phyloP scores from a whole-genome alignment of 306 rosid genomes.

The Purshia tridentata region DNA sequence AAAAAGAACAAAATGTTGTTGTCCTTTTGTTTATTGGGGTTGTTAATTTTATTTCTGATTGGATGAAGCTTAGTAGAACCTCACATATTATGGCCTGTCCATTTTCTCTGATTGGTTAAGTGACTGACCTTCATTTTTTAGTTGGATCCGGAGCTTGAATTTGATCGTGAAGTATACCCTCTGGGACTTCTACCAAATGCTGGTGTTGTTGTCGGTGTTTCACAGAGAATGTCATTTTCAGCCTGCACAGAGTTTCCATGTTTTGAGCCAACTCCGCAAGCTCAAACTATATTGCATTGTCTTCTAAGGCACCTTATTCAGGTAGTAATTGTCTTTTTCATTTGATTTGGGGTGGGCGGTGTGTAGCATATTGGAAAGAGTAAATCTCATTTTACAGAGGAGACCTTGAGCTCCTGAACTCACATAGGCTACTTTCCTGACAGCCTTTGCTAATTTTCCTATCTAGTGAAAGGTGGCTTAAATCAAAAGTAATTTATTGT shows the following conservation, averaged over 20 bases:
- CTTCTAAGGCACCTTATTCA: conserved; percentile 94
- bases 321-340: conserved; percentile 44
- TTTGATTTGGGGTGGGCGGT: background rate
- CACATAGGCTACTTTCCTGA: background rate
- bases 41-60: background rate
- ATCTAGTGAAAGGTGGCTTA: background rate
- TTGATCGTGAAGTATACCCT: conserved; percentile 97
- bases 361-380: background rate
- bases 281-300: conserved; percentile 96
- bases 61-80: conserved; percentile 24
- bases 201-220: conserved; percentile 92
- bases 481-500: background rate
- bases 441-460: background rate
- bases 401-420: conserved; percentile 6
- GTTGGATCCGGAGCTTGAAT: conserved; percentile 99
- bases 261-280: conserved; percentile 99
- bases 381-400: background rate
- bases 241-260: conserved; percentile 96
- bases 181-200: conserved; percentile 97
- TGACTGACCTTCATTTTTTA: conserved; percentile 35
- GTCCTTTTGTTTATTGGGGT: background rate
- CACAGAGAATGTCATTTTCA: conserved; percentile 93
- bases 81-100: conserved; percentile 21
- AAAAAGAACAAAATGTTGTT: background rate
- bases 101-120: conserved; percentile 23